Base-by-base conservation (phyloP, 768 basidiomycete species). In the Dictyophora rubrovolvata region DNA sequence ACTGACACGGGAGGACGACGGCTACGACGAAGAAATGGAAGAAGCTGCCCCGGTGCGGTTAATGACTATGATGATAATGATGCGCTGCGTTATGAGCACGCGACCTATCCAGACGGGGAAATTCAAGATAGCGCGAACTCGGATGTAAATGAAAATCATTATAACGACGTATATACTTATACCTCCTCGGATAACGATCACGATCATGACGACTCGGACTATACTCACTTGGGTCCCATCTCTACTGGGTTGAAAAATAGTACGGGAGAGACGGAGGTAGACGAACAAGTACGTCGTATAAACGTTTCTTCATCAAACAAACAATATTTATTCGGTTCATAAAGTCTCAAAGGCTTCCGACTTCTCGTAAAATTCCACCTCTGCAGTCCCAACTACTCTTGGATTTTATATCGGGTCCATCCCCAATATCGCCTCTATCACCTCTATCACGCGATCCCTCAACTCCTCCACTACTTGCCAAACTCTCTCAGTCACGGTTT, bases 241-340 rank as follows among this genome's bases (percentile, higher is more conserved):
- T 2, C 73, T 73, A 56, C 65, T 72, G 46, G 82, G 86, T 42
- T n/a, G 42, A 12, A n/a, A 42, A n/a, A n/a, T 42, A 9, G 42
- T 61, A 85, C 84, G 23, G 85, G 85, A 7, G 87, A 89, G 71
- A 88, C 87, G 0, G 87, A 89, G 66, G 75, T 80, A 12, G 87
- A 89, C 64, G 87, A 89, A 65, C 83, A 83, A 36, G 87, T 88
- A 67, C 73, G 86, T 61, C 20, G n/a, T 51, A 49, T 55, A 42
- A 62, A 9, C 60, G 37, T 48, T 20, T 3, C 23, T 21, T 20
- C 17, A 5, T 48, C n/a, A 48, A n/a, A n/a, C 14, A 51, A 22
- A 34, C n/a, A 51, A 4, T 3, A 56, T 47, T 55, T n/a, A 36
- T 46, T 12, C 28, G 23, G 21, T 18, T 51, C 59, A 22, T 47